These are phyloP conservation scores for Zygosaccharomyces sapae DNA, from an alignment of 1,139 yeast species.

Conservation along the genomic window DNA sequence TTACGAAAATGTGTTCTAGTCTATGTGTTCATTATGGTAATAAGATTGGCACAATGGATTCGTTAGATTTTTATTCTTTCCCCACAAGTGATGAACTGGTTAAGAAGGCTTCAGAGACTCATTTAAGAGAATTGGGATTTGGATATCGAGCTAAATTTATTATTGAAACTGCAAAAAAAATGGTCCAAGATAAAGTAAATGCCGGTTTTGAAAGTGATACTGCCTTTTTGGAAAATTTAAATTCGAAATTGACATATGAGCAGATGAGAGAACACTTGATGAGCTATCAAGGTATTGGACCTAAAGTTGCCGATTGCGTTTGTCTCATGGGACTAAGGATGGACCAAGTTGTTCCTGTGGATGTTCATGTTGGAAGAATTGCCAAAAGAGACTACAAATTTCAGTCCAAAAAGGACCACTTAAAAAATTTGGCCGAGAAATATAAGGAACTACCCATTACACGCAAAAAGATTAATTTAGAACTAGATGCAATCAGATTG, in stretches of 20 bases:
- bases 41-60: conserved; percentile 52
- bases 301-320: conserved; percentile 95
- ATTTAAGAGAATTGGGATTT: conserved; percentile 53
- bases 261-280: conserved; percentile 63
- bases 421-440: conserved; percentile 31
- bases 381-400: conserved; percentile 77
- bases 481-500: conserved; percentile 47
- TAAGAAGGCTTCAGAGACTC: conserved; percentile 39
- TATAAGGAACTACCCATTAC: conserved; percentile 33
- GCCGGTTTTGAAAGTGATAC: conserved; percentile 30
- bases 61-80: conserved; percentile 62
- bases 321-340: conserved; percentile 88
- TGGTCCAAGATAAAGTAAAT: conserved; percentile 35
- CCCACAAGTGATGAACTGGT: conserved; percentile 60
- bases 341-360: conserved; percentile 88
- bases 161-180: conserved; percentile 62
- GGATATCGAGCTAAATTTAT: conserved; percentile 93
- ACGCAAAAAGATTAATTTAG: conserved; percentile 53
- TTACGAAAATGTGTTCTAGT: conserved; percentile 86
- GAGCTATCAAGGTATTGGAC: conserved; percentile 85
- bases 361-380: conserved; percentile 92
- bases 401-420: conserved; percentile 41
- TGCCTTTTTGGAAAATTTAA: conserved; percentile 20
- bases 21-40: conserved; percentile 71
- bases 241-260: conserved; percentile 24